These are phyloP conservation scores for Chaetomiaceae sp. DNA, from an alignment of 2,329 filamentous ascomycete species.

Conservation along the genomic window DNA sequence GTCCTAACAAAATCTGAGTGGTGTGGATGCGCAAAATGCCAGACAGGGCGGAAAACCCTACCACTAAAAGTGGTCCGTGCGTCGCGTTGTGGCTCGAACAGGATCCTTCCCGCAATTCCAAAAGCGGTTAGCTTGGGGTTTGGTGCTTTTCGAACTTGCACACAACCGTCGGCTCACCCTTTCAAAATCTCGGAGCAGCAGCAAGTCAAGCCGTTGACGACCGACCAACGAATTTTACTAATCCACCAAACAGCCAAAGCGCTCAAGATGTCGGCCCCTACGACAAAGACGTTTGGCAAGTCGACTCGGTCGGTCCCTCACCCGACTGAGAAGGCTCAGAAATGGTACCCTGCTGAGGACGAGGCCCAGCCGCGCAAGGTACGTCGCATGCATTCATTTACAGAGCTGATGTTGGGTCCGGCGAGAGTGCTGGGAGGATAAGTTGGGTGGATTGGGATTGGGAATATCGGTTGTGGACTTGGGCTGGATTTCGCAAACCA, in stretches of 20 bases:
- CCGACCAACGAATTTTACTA: conserved; percentile 28
- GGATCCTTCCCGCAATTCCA: conserved; percentile 14
- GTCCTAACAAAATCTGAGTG: conserved; percentile 26
- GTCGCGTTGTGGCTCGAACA: conserved; percentile 12
- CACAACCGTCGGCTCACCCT: conserved; percentile 26
- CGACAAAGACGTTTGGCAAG: conserved; percentile 96
- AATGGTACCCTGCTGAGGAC: conserved; percentile 98
- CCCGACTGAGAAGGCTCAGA: conserved; percentile 86
- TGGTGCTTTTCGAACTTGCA: conserved; percentile 27
- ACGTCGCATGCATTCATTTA: conserved; percentile 47
- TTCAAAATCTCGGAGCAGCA: conserved; percentile 29
- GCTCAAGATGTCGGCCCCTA: conserved; percentile 65
- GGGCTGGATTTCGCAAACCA: conserved; percentile 11
- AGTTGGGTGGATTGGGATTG: conserved; percentile 14
- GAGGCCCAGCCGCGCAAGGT: conserved; percentile 89
- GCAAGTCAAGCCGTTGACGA: conserved; percentile 26
- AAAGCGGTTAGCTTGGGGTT: conserved; percentile 29
- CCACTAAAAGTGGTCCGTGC: conserved; percentile 22
- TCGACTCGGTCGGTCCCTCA: conserved; percentile 87
- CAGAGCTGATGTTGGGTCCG: conserved; percentile 11
- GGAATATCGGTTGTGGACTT: conserved; percentile 10
- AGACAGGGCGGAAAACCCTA: conserved; percentile 30
- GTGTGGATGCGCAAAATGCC: conserved; percentile 28
- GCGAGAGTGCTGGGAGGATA: conserved; percentile 6
- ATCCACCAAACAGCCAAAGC: conserved; percentile 29